Evolutionary conservation across 805 yeast genomes (phyloP).

Genomic region (Candida suzukii): DNA sequence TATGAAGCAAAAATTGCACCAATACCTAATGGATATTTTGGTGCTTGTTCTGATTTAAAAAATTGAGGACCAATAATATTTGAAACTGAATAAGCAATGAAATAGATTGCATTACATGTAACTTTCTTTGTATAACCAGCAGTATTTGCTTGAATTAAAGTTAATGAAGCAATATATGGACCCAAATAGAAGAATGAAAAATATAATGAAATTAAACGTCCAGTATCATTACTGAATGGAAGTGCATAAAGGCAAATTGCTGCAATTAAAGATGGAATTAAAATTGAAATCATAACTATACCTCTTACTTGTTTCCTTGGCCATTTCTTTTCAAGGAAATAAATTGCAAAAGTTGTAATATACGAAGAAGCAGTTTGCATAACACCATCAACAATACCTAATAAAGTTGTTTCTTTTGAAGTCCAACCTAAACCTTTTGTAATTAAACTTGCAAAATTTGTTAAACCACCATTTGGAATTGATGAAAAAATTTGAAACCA

Average conservation of each 20-base stretch:
- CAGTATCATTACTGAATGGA: constrained; percentile 16
- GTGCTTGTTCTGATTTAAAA: constrained; percentile 51
- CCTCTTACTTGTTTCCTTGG: constrained; percentile 26
- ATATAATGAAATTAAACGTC: constrained; percentile 16
- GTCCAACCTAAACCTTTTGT: constrained; percentile 24
- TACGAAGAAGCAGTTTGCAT: constrained; percentile 20
- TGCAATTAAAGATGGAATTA: constrained; percentile 21
- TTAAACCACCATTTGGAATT: constrained; percentile 56
- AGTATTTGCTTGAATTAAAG: constrained; percentile 40
- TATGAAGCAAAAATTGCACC: constrained; percentile 32
- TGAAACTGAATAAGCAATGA: constrained; percentile 63
- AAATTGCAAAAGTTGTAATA: constrained; percentile 33
- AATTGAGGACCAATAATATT: constrained; percentile 71
- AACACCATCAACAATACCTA: constrained; percentile 28
- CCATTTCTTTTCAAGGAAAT: constrained; percentile 41
- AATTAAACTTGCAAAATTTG: constrained; percentile 36
- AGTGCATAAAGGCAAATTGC: constrained; percentile 24
- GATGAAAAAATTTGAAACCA: constrained; percentile 35
- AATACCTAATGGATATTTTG: constrained; percentile 50
- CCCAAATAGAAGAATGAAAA: constrained; percentile 19
- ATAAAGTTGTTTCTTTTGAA: constrained; percentile 23
- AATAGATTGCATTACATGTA: constrained; percentile 47
- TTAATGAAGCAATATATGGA: constrained; percentile 23
- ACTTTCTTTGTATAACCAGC: constrained; percentile 61
- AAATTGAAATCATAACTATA: constrained; percentile 18